Conservation (phyloP, 257 asterid genomes). For the Gentiana straminea region DNA sequence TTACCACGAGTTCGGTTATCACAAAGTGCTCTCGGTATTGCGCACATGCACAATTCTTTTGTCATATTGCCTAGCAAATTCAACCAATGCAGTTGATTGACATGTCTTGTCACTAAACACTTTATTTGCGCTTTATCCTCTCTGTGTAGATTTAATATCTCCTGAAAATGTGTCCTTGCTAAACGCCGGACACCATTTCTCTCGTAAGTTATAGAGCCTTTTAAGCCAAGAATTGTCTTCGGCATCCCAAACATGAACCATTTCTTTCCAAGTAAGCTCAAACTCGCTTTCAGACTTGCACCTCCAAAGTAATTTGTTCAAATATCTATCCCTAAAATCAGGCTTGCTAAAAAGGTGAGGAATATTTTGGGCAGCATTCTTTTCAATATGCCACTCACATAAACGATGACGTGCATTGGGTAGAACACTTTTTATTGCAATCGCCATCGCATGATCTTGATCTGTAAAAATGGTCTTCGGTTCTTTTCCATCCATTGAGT, state of each 20-base stretch:
- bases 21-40: neutral
- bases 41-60: neutral
- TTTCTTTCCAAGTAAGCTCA: neutral
- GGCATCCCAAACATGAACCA: neutral
- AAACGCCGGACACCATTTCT: slow-evolving; percentile 4
- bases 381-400: neutral
- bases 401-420: neutral
- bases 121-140: slow-evolving; percentile 4
- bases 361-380: neutral
- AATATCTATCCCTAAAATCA: neutral
- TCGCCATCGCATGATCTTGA: no score
- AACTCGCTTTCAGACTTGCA: neutral
- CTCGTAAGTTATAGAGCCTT: neutral
- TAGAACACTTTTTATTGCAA: neutral
- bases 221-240: neutral
- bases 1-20: slow-evolving; percentile 4
- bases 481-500: neutral
- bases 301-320: neutral
- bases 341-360: no score
- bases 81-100: neutral
- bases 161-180: neutral
- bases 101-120: neutral
- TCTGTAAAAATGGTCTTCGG: no score
- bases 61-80: neutral
- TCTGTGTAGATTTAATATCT: slow-evolving; percentile 3